phyloP scores from a whole-genome alignment of 768 basidiomycete species.

The Daedalea quercina region DNA sequence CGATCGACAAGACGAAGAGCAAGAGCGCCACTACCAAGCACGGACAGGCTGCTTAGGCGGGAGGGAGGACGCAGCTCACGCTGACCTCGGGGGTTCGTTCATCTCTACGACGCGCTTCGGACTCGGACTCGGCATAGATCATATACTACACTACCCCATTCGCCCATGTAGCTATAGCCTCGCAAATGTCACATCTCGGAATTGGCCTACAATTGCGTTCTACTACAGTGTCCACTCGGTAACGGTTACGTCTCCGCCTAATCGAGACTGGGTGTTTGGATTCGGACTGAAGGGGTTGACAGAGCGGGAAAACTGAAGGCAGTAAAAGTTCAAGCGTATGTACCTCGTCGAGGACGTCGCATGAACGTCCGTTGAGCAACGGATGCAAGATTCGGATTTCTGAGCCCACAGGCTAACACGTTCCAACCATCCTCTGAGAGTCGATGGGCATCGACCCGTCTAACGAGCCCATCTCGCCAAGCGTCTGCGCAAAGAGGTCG shows the following conservation, averaged over 20 bases:
- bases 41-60: not conserved
- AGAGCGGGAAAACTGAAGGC: no score
- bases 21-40: not conserved
- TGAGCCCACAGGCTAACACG: conserved; percentile 21
- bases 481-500: conserved; percentile 52
- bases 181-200: no score
- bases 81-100: no score
- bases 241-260: no score
- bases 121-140: not conserved
- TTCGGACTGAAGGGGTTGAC: no score
- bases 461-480: conserved; percentile 52
- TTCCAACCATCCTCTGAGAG: conserved; percentile 19
- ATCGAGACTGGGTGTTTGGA: no score
- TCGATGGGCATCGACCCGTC: conserved; percentile 19
- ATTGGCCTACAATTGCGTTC: no score
- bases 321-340: no score
- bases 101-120: no score
- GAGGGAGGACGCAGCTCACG: not conserved
- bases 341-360: no score
- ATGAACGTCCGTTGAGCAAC: no score
- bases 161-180: not conserved
- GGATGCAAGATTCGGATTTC: not conserved
- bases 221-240: no score
- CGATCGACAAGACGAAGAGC: not conserved
- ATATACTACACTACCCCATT: not conserved